Conservation (phyloP, 2,329 filamentous ascomycete species). For the Colletotrichum abscissum region DNA sequence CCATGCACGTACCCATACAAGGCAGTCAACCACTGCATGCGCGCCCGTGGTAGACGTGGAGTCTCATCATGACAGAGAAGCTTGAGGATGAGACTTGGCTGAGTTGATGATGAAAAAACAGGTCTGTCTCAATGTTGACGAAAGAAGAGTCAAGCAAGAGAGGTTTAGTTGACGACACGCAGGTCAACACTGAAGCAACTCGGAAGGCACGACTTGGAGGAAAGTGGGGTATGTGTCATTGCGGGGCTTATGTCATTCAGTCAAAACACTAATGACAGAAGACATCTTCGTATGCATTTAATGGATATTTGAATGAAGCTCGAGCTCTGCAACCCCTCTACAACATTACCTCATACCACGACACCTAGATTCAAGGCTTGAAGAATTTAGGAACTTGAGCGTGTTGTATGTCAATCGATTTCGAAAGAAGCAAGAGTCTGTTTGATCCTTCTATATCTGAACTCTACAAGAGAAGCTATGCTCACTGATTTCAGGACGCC, state of each 20-base stretch:
- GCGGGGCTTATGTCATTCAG: slow-evolving; percentile 19
- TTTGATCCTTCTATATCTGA: neutral
- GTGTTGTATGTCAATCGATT: neutral
- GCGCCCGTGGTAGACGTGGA: neutral
- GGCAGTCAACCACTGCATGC: neutral
- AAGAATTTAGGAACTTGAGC: neutral
- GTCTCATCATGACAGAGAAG: fast-evolving
- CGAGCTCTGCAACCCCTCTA: neutral
- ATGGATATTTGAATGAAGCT: neutral
- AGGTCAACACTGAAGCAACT: neutral
- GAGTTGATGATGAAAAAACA: neutral
- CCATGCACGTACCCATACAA: neutral
- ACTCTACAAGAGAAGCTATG: neutral
- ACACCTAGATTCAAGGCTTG: neutral
- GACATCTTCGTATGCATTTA: slow-evolving; percentile 20
- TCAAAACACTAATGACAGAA: neutral
- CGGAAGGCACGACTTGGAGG: neutral
- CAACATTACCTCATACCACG: neutral
- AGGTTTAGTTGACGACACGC: neutral
- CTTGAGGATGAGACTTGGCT: neutral
- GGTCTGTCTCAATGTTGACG: neutral
- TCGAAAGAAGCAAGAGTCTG: neutral
- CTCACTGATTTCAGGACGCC: slow-evolving; percentile 9
- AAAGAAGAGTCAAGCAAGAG: no score
- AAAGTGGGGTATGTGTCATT: slow-evolving; percentile 8